Evolutionary conservation across 768 basidiomycete genomes (phyloP), one percentile per base, ranked within the genome.

Genomic region (Boletellus sp.): DNA sequence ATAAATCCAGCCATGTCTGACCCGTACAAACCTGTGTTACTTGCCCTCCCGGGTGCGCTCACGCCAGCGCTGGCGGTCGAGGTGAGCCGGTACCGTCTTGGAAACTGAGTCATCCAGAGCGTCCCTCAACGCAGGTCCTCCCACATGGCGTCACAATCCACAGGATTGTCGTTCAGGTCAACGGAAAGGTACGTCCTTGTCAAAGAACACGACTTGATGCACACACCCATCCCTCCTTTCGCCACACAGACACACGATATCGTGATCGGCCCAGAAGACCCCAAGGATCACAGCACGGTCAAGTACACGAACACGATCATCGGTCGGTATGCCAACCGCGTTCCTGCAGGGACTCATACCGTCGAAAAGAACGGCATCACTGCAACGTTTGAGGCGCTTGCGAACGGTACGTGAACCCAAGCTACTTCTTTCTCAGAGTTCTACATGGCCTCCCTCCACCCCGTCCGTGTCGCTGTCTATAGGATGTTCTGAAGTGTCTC

Each of bases 301-400:
- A 84, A 81, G 66, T 89, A 89, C 67, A 81, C 77, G 40, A 88
- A 89, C 68, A 80, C 82, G 10, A 74, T 87, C 60, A 74, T 89
- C 44, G 87, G 87, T 24, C 73, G 86, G 58, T 88, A 87, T 55
- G 73, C 84, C 20, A 89, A 89, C 67, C 77, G 86, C 31, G 72
- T 90, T 45, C 83, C 86, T 1, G 79, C 78, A n/a, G 80, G 80
- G 22, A 72, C 67, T 10, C 75, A 83, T 53, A 45, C 57, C 20
- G 55, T 87, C 17, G 74, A 79, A 62, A 77, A 79, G 63, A 73
- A 81, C 28, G 81, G 77, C 3, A 67, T 80, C 48, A 69, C 60
- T 17, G 74, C 77, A 20, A 64, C 75, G 23, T 70, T 87, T 42
- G 72, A 68, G 4, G 71, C 78, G 3, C 56, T 70, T 23, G 51